Base-by-base conservation (phyloP, 148 eudicot genomes). In the Spergularia marina region DNA sequence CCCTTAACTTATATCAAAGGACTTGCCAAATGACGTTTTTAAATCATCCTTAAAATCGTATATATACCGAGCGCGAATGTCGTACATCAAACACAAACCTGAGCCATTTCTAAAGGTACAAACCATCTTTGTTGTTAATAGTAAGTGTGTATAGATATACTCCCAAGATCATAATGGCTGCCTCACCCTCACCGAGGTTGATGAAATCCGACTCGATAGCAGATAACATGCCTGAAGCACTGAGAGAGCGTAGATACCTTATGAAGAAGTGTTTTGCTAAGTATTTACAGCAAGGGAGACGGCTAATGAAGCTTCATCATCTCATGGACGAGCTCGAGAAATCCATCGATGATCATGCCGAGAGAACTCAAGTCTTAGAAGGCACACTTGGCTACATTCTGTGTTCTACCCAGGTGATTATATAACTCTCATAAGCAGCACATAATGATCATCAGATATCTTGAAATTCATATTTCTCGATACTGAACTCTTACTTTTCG, bases 341-440 rank as follows among this genome's bases (percentile, higher is more conserved):
- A 40, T 83, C 75, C 15, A 86, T 91, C 0, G 88, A 87, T 13
- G 94, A 94, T 20, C 82, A 76, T 59, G 75, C 74, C 44, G 96
- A 94, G 66, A 84, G 90, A 71, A 74, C 80, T 21, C 87, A 87
- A 71, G 80, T 94, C 63, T 72, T 94, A 30, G 89, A 89, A 76
- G 93, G 97, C 74, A 81, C 94, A 57, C 89, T 94, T 20, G 98
- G 98, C 53, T 94, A 90, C 80, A 90, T 94, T 62, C 68, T 94
- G 82, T 87, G 91, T 84, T 89, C 89, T 23, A 94, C 97, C 25
- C 91, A 90, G 97, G 97, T 89, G 6, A 36, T 30, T 20, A 71
- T 39, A 36, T 16, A 10, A 25, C 16, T 25, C 18, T 47, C 53
- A 41, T 47, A 2, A 66, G n/a, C 18, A 41, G 16, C 68, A 56